Conservation (phyloP, 2,329 filamentous ascomycete species). For the Apiospora marii region DNA sequence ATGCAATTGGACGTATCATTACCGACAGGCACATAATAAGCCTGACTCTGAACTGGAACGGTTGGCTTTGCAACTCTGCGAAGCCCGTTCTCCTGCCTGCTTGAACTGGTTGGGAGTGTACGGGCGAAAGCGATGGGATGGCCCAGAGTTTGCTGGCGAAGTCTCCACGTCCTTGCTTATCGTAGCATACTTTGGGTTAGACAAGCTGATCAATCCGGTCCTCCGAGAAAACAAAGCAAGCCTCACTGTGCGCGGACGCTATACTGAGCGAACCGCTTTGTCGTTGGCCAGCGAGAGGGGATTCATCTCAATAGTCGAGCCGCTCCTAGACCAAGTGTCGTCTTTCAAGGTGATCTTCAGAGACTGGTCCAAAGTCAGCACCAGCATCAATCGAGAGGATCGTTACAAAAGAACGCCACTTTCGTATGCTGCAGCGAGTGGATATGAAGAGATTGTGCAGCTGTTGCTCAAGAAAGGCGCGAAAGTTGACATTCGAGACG, state of each 20-base stretch:
- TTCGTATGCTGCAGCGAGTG: neutral
- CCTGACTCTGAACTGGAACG: neutral
- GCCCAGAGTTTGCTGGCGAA: neutral
- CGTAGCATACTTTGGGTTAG: constrained; percentile 28
- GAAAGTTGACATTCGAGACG: neutral
- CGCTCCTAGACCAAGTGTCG: constrained; percentile 20
- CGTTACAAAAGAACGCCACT: neutral
- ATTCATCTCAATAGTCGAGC: constrained; percentile 24
- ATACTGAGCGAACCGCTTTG: constrained; percentile 25
- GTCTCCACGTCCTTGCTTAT: constrained; percentile 26
- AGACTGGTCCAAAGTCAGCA: neutral
- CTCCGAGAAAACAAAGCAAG: constrained; percentile 6
- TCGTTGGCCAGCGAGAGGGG: constrained; percentile 32
- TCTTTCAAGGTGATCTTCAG: neutral
- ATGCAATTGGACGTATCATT: constrained; percentile 30
- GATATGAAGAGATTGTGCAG: neutral
- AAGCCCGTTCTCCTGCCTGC: constrained; percentile 16
- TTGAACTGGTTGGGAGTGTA: constrained; percentile 26
- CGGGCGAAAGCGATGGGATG: constrained; percentile 12
- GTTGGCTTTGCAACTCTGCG: constrained; percentile 28
- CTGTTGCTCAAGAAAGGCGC: neutral
- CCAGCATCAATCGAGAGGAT: neutral
- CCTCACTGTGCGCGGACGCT: constrained; percentile 4
- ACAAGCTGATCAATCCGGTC: constrained; percentile 24
- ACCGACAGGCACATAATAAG: constrained; percentile 24